Evolutionary conservation across 176 grass and related monocot species (phyloP).

Genomic region (Oryza meyeriana): DNA sequence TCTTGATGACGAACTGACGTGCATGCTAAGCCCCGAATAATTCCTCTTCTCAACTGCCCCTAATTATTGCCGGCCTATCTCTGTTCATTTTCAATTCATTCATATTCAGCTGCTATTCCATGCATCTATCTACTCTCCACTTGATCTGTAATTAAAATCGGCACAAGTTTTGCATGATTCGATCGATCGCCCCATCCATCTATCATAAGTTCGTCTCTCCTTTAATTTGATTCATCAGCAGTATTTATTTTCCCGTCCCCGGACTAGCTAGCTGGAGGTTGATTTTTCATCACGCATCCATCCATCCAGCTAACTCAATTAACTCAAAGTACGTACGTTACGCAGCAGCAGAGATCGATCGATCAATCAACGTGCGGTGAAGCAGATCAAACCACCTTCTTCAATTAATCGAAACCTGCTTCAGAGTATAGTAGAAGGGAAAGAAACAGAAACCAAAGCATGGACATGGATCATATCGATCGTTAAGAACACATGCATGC

Average conservation of each 20-base stretch:
- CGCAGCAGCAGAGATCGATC: neutral
- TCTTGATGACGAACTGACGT: slow-evolving; percentile 31
- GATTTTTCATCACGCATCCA: slow-evolving; percentile 16
- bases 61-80: slow-evolving; percentile 15
- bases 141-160: neutral
- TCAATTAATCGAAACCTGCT: neutral
- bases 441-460: neutral
- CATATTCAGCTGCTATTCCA: neutral
- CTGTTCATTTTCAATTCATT: slow-evolving; percentile 6
- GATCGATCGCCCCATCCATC: neutral
- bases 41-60: slow-evolving; percentile 37
- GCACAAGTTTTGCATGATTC: slow-evolving; percentile 3
- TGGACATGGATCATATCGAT: neutral
- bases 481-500: neutral
- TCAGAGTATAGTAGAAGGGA: neutral
- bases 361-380: neutral
- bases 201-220: neutral
- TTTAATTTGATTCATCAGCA: neutral
- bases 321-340: neutral
- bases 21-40: slow-evolving; percentile 12
- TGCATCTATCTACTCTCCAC: neutral
- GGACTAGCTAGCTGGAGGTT: slow-evolving; percentile 18
- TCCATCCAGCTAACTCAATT: slow-evolving; percentile 22
- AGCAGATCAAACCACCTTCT: neutral
- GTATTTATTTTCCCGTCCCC: neutral